Base-by-base conservation (phyloP, 2,329 filamentous ascomycete species). In the Trichocomaceae sp. region DNA sequence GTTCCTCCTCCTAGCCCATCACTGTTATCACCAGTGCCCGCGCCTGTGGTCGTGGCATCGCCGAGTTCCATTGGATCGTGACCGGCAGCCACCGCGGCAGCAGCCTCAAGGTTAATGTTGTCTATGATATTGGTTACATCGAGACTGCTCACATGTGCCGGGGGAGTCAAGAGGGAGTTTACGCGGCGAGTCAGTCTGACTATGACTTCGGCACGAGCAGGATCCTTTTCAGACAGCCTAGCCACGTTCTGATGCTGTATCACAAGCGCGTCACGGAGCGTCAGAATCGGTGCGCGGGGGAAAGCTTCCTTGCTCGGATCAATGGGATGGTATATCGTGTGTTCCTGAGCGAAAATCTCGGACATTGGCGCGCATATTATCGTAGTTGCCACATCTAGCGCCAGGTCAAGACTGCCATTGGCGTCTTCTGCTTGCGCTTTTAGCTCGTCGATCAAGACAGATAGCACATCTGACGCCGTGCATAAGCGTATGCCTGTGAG, bases 161-260 rank as follows among this genome's bases (percentile, higher is more conserved):
- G 68, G 5, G 69, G 65, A 1, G 70, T 64, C 17, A 67, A 63
- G 20, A 76, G 67, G 1, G 69, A 60, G 44, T 75, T 72, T 4
- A 78, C 72, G 19, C 74, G 73, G 8, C 75, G 70, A 55, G 71
- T 67, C 17, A 78, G 64, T 1, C 75, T 74, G 12, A 78, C 74
- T 22, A 77, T 61, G 1, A 74, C 62, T 57, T 75, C 71, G 1
- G 75, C 75, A 26, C 68, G 69, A 1, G 75, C 58, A 1, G 72
- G 68, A n/a, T 77, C 73, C 50, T 69, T 73, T 54, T 75, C 72
- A 3, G 72, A 69, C 13, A 72, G 58, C 41, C 71, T 70, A 13
- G 71, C 64, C 1, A 77, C 64, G 47, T 66, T 67, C 12, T 72
- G 66, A 56, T 74, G 71, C 29, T 68, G 64, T 6, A 72, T 58